These are phyloP conservation scores for Craterostigma plantagineum DNA, from an alignment of 257 asterid species.

Conservation along the genomic window DNA sequence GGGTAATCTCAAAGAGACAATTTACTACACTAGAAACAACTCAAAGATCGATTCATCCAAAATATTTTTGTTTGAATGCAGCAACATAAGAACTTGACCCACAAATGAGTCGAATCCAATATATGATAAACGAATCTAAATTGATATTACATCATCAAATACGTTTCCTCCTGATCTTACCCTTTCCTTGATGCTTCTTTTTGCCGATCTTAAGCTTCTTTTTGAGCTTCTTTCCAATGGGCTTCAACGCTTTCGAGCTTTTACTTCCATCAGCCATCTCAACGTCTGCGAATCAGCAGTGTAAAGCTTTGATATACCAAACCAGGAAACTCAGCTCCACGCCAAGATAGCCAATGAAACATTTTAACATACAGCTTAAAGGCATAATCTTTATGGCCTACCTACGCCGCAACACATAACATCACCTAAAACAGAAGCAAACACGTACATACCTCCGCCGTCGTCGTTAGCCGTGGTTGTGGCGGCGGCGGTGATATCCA, in stretches of 20 bases:
- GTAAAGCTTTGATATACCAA: neutral
- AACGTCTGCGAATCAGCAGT: neutral
- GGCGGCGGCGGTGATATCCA: neutral
- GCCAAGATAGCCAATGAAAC: neutral
- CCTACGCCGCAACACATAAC: neutral
- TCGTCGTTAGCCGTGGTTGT: neutral
- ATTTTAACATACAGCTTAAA: neutral
- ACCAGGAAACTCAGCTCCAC: no score
- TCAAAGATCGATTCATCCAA: no score
- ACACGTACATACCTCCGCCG: neutral
- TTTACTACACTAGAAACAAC: no score
- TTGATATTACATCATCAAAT: neutral
- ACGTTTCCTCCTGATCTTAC: conserved; percentile 1
- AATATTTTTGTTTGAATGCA: no score
- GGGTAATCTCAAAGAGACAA: no score
- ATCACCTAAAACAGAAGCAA: neutral
- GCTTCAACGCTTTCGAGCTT: conserved; percentile 1
- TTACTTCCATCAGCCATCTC: neutral
- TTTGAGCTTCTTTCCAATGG: conserved; percentile 1
- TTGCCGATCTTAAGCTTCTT: neutral
- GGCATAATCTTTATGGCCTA: no score
- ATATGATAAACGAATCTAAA: no score
- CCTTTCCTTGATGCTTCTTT: conserved; percentile 2
- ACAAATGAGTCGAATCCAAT: no score
- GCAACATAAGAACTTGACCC: no score